Base-by-base conservation (phyloP, 495 filamentous ascomycete species). In the Talaromyces ruber region DNA sequence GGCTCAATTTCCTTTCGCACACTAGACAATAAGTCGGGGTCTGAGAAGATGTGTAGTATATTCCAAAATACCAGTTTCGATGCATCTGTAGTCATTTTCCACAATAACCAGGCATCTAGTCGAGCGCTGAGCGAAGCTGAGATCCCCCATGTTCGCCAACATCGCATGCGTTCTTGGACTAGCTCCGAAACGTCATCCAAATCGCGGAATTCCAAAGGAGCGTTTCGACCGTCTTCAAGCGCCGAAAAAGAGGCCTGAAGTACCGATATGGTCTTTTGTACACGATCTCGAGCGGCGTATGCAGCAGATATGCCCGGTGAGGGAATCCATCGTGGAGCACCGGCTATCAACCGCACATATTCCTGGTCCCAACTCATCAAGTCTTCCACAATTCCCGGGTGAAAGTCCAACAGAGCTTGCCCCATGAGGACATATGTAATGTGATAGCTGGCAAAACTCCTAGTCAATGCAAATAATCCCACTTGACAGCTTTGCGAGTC, bases 51-150 rank as follows among this genome's bases (percentile, higher is more conserved):
- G 57, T 78, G 83, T 16, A 84, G 64, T 21, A 86, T 56, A 53
- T 77, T 76, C 84, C 84, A 88, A 66, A 83, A 87, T 2, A 79
- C 76, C 52, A 81, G 69, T 30, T 78, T 74, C 14, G 79, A 74
- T 2, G 77, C 69, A 60, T 86, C 80, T 9, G 78, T 79, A 60
- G 80, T 77, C 62, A 83, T 67, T 21, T 77, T 78, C 80, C 84
- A 87, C 12, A 85, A 65, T 22, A 86, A 65, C 21, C 71, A 75
- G 21, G 81, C 59, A 60, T 77, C 68, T 3, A 63, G 70, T 9
- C 73, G 66, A 11, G 69, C 77, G 45, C 74, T 77, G 3, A 68
- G 67, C 6, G 60, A 47, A 2, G 70, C 62, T 7, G 73, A 72
- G 5, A 76, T 63, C 9, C 70, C 71, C 29, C 72, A 21, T 26